Evolutionary conservation across 257 asterid species (phyloP), one percentile per base, ranked within the genome.

Genomic region (Rauvolfia tetraphylla): DNA sequence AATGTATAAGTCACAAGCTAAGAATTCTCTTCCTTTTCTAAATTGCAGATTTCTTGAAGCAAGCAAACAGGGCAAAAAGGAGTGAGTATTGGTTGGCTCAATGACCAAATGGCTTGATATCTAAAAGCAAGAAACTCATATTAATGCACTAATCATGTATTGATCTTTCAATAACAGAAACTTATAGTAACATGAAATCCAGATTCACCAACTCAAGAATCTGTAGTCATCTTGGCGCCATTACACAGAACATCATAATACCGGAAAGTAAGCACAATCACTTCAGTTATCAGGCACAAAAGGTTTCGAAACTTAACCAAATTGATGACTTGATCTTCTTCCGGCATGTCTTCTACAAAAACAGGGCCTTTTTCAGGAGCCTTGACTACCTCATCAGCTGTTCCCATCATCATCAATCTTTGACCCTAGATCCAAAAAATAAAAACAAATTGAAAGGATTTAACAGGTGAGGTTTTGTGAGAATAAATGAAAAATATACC

Each of bases 391-490:
- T 93, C 99, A 83, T 90, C 99, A 23, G 97, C 99, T 53, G 97
- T 95, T 83, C 99, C 99, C 98, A 93, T 95, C 99, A 95, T 95
- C 99, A 95, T 95, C 80, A 95, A 84, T 76, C 93, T 91, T 88
- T 95, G 99, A 78, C 99, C 99, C 99, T 95, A 81, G 72, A 79
- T 91, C 93, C 88, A 85, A 72, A 76, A 59, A 78, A 82, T 49
- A 75, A 36, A 36, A 68, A 48, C 70, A 33, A 42, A 54, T 42
- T 38, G 73, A 17, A 42, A 39, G 70, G 42, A 62, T 20, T 59
- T 67, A 67, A 62, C 41, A 59, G 59, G 76, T 75, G 56, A 23
- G 12, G 42, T 62, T 54, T 81, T 48, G 71, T n/a, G 13, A 57
- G 46, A 72, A 56, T 42, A 33, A 62, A 33, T n/a, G 36, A 5